Percentiles rank a stretch among this genome's conserved stretches.
phyloP scores from a whole-genome alignment of 352 stramenopile genomes.

The Pythium pyrilobum region DNA sequence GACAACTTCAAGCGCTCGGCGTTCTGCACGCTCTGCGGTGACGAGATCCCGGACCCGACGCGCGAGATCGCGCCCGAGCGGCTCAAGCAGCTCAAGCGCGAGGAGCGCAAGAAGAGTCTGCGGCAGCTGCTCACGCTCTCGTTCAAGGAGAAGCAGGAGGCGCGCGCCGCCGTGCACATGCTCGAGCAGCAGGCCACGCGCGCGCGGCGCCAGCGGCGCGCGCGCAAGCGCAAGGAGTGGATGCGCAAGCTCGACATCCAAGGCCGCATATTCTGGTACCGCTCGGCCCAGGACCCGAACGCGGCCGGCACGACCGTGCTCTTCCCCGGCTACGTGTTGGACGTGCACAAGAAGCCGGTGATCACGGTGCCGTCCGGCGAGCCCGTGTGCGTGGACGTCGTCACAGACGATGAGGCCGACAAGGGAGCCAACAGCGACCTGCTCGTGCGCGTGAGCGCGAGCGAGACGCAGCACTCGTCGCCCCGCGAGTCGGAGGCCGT shows the following conservation, averaged over 20 bases:
- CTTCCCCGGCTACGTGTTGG: conserved; percentile 14
- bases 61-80: conserved; percentile 10
- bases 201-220: conserved; percentile 12
- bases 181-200: conserved; percentile 9
- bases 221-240: conserved; percentile 34
- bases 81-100: conserved; percentile 15
- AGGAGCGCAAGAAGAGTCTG: conserved; percentile 12
- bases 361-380: neutral
- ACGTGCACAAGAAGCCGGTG: conserved; percentile 17
- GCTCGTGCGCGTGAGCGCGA: conserved; percentile 2
- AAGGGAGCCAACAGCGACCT: neutral
- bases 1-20: conserved; percentile 26
- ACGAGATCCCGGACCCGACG: conserved; percentile 15
- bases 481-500: conserved; percentile 7
- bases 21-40: conserved; percentile 22
- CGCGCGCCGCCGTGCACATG: conserved; percentile 7
- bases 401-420: neutral
- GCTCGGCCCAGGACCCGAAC: neutral
- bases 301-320: neutral
- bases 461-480: conserved; percentile 11
- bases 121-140: conserved; percentile 7
- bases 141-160: conserved; percentile 14
- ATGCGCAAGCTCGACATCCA: conserved; percentile 25
- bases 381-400: neutral
- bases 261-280: conserved; percentile 27